A percentile compares a stretch with the other conserved stretches of the same genome.
Conservation (phyloP, 2,329 filamentous ascomycete genomes). For the Botrytis squamosa region DNA sequence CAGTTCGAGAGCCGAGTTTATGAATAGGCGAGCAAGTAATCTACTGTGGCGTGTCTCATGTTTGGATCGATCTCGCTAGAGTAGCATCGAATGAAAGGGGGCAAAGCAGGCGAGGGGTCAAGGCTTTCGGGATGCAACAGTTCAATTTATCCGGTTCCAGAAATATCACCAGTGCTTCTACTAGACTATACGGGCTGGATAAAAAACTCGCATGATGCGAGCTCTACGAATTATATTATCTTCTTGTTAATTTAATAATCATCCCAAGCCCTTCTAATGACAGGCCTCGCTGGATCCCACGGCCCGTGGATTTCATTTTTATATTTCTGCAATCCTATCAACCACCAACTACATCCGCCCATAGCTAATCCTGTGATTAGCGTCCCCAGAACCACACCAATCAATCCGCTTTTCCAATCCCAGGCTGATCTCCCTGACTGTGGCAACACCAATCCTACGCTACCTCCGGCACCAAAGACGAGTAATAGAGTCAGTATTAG, state of each 20-base stretch:
- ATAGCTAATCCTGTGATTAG: conserved; percentile 74
- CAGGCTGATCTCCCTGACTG: conserved; percentile 53
- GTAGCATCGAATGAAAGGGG: neutral
- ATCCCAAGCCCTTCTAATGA: conserved; percentile 56
- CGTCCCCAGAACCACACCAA: conserved; percentile 76
- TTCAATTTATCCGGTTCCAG: neutral
- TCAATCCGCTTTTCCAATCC: conserved; percentile 37
- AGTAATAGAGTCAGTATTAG: conserved; percentile 71
- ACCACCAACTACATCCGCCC: conserved; percentile 96
- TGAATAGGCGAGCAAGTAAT: neutral
- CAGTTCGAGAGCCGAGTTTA: neutral
- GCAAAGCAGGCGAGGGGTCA: neutral
- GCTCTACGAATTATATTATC: too few species aligned
- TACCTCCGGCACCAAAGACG: conserved; percentile 75
- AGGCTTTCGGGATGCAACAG: neutral
- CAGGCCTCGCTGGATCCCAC: conserved; percentile 92
- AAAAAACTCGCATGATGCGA: neutral
- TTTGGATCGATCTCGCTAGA: neutral
- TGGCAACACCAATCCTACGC: conserved; percentile 60
- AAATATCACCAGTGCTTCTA: neutral
- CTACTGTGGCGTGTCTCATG: neutral
- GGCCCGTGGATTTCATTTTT: conserved; percentile 98
- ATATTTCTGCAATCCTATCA: conserved; percentile 95
- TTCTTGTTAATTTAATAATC: conserved; percentile 12
- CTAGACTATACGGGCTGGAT: neutral